Percentiles rank a stretch among this genome's conserved stretches.
phyloP scores from a whole-genome alignment of 2,329 filamentous ascomycete species.

The Pseudocercospora pini-densiflorae region DNA sequence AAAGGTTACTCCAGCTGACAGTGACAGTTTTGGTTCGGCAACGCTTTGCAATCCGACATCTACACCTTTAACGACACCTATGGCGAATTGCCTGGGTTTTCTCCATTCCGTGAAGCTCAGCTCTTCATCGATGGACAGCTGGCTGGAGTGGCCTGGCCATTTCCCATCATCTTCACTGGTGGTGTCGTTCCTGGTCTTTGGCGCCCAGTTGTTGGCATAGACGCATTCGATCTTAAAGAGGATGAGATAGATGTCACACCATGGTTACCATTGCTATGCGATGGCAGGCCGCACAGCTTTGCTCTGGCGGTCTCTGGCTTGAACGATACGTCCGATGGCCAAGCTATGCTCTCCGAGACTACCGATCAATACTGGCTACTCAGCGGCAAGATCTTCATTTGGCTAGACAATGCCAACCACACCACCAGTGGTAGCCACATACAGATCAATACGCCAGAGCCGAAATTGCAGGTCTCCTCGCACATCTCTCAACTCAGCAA shows the following conservation, averaged over 20 bases:
- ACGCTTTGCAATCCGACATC: constrained; percentile 68
- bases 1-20: neutral
- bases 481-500: constrained; percentile 51
- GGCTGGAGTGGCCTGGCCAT: constrained; percentile 80
- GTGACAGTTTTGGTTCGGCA: constrained; percentile 76
- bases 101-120: constrained; percentile 79
- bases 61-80: constrained; percentile 60
- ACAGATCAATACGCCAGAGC: constrained; percentile 44
- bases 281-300: constrained; percentile 69
- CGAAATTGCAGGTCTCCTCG: constrained; percentile 58
- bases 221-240: constrained; percentile 78
- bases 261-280: constrained; percentile 71
- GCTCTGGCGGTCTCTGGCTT: constrained; percentile 70
- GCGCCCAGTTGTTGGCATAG: constrained; percentile 76
- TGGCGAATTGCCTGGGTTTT: constrained; percentile 66
- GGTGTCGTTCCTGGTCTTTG: constrained; percentile 78
- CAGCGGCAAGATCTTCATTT: constrained; percentile 81
- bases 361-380: constrained; percentile 75
- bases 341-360: constrained; percentile 56
- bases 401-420: constrained; percentile 60
- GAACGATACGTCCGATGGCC: constrained; percentile 58
- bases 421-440: constrained; percentile 56
- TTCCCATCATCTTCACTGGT: constrained; percentile 81
- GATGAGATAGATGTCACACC: constrained; percentile 83
- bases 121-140: constrained; percentile 73